Percentiles rank a stretch among this genome's conserved stretches.
phyloP scores from a whole-genome alignment of 2,329 filamentous ascomycete species.

The Verticillium zaregamsianum region DNA sequence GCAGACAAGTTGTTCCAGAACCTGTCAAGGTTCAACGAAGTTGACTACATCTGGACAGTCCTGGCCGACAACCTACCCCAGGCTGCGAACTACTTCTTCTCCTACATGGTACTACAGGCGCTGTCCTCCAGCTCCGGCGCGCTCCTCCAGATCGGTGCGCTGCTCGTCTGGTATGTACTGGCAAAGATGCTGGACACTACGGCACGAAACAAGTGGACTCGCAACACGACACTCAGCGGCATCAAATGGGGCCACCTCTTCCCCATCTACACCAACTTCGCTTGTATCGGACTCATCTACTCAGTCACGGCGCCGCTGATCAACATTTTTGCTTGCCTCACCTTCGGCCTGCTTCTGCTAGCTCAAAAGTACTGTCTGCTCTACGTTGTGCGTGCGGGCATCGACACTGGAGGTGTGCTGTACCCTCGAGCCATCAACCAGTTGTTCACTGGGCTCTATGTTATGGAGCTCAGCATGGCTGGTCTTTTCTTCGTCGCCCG shows the following conservation, averaged over 20 bases:
- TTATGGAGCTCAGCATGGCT: constrained; percentile 88
- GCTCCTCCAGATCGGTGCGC: constrained; percentile 74
- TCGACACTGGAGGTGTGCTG: constrained; percentile 87
- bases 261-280: constrained; percentile 94
- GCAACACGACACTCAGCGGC: constrained; percentile 72
- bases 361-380: constrained; percentile 96
- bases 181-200: constrained; percentile 82
- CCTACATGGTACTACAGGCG: constrained; percentile 94
- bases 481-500: constrained; percentile 79
- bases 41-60: constrained; percentile 63
- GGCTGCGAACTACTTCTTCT: constrained; percentile 95
- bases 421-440: constrained; percentile 94
- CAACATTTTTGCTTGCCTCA: constrained; percentile 87
- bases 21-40: constrained; percentile 28
- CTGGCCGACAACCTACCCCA: constrained; percentile 78
- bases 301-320: constrained; percentile 86
- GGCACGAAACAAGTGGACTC: constrained; percentile 73
- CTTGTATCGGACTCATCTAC: constrained; percentile 87
- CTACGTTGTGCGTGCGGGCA: constrained; percentile 84
- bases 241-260: constrained; percentile 93
- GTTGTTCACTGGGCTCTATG: constrained; percentile 88
- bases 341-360: constrained; percentile 87
- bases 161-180: constrained; percentile 78
- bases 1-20: constrained; percentile 59
- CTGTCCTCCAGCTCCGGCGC: constrained; percentile 87